Percentiles rank a stretch among this genome's conserved stretches.
phyloP scores from a whole-genome alignment of 2,329 filamentous ascomycete species.

The Neocatenulostroma microsporum region DNA sequence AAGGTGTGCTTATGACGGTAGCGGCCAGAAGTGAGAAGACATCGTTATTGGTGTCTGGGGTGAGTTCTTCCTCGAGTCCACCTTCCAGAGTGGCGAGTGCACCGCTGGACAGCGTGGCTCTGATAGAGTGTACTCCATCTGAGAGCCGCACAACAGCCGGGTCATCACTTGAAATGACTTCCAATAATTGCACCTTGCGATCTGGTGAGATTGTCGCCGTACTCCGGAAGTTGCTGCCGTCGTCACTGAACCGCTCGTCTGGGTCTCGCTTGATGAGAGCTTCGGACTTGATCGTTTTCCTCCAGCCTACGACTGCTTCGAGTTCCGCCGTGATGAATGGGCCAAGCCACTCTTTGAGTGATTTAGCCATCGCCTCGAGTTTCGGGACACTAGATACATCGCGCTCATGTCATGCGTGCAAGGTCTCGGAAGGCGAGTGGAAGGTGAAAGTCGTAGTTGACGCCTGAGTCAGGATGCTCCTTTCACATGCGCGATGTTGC shows the following conservation, averaged over 20 bases:
- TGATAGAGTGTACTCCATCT: constrained; percentile 21
- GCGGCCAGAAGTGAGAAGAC: constrained; percentile 17
- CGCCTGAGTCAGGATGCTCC: too few relatives aligned
- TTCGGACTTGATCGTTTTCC: constrained; percentile 7
- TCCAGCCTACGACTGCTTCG: constrained; percentile 21
- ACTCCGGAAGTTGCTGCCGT: constrained; percentile 27
- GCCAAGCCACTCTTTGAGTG: constrained; percentile 21
- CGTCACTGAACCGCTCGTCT: constrained; percentile 20
- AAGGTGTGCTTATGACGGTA: constrained; percentile 22
- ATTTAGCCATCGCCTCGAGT: constrained; percentile 2
- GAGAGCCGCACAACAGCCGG: constrained; percentile 15
- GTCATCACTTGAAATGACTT: constrained; percentile 14
- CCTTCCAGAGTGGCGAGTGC: constrained; percentile 18
- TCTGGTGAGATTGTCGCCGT: constrained; percentile 4
- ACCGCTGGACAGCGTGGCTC: constrained; percentile 18
- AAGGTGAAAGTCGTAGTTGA: too few relatives aligned
- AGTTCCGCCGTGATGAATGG: constrained; percentile 21
- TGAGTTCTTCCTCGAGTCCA: constrained; percentile 17
- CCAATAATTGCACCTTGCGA: constrained; percentile 11
- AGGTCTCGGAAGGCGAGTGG: too few relatives aligned
- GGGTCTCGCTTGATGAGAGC: constrained; percentile 19
- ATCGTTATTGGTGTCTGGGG: constrained; percentile 19
- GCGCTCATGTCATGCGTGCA: too few relatives aligned
- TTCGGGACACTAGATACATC: too few relatives aligned
- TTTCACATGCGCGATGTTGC: too few relatives aligned